A percentile compares a stretch with the other conserved stretches of the same genome.
Conservation (phyloP, 139 green algal genomes). For the Auxenochlorella pyrenoidosa region DNA sequence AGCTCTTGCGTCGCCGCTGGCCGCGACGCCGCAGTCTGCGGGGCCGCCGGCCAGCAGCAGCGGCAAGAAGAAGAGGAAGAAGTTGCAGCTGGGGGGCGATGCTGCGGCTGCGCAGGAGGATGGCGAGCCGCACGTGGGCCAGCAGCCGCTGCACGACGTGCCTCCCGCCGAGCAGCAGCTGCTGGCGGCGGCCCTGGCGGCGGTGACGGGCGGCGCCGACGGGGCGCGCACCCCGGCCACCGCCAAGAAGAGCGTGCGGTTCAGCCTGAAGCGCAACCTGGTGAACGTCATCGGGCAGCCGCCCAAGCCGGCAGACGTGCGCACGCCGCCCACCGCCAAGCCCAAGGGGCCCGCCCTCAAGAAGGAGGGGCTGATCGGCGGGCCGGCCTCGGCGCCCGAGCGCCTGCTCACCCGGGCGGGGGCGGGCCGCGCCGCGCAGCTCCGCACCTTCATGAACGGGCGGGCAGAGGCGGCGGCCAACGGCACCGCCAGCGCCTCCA, state of each 20-base stretch:
- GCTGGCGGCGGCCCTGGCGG: constrained; percentile 19
- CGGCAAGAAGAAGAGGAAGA: constrained; percentile 33
- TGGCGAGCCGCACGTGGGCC: background rate
- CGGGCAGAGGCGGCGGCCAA: background rate
- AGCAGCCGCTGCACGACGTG: constrained; percentile 7
- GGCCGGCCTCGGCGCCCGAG: constrained; percentile 14
- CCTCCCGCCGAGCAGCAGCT: background rate
- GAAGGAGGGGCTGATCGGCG: background rate
- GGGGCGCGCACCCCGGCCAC: background rate
- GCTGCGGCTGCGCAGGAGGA: background rate
- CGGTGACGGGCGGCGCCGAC: background rate
- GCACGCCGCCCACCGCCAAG: constrained; percentile 73
- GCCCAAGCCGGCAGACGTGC: constrained; percentile 67
- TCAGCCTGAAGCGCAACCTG: constrained; percentile 82
- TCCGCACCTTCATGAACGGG: background rate
- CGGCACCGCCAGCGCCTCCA: background rate
- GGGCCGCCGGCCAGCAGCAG: background rate
- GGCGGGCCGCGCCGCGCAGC: background rate
- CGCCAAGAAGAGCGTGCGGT: constrained; percentile 72
- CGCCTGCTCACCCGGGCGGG: constrained; percentile 22
- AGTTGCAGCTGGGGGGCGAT: background rate
- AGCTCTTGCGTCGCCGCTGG: background rate
- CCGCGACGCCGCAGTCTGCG: background rate
- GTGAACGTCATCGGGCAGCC: constrained; percentile 74
- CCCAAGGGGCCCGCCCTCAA: constrained; percentile 73